Percentiles rank a stretch among this genome's conserved stretches.
Evolutionary conservation across 2,329 filamentous ascomycete species (phyloP).

Genomic region (Cytospora piceicola): DNA sequence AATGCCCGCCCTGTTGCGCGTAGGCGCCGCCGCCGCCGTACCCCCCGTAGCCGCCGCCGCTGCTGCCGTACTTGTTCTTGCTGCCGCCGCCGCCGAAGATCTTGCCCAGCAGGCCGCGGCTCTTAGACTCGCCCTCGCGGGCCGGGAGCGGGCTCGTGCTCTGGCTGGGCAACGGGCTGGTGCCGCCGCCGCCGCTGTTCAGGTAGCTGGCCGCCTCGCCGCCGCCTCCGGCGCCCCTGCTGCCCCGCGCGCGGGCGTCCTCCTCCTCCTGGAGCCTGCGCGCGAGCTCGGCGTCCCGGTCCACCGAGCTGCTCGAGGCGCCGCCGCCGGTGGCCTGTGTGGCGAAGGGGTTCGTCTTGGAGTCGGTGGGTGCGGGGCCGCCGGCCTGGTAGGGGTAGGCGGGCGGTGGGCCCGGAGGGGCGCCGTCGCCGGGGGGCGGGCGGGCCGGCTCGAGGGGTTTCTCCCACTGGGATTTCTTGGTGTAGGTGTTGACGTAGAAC

Average conservation of each 20-base stretch:
- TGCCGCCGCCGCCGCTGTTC: slow-evolving; percentile 5
- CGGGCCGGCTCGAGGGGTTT: slow-evolving; percentile 71
- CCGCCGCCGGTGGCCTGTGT: slow-evolving; percentile 44
- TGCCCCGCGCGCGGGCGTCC: slow-evolving; percentile 59
- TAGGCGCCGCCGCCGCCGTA: slow-evolving; percentile 38
- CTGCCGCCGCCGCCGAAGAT: slow-evolving; percentile 50
- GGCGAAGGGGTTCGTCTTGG: slow-evolving; percentile 75
- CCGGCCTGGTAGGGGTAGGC: slow-evolving; percentile 56
- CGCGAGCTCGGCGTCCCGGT: slow-evolving; percentile 75
- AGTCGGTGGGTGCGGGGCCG: slow-evolving; percentile 52
- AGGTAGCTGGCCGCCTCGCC: slow-evolving; percentile 44
- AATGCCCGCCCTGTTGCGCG: slow-evolving; percentile 42
- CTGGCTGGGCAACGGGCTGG: slow-evolving; percentile 34
- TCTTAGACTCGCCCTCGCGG: slow-evolving; percentile 44
- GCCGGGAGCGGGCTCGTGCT: slow-evolving; percentile 50
- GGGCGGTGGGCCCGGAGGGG: slow-evolving; percentile 67
- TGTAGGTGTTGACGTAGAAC: slow-evolving; percentile 91
- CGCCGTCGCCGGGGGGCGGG: slow-evolving; percentile 45
- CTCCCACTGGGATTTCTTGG: slow-evolving; percentile 90
- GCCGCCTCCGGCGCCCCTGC: slow-evolving; percentile 36
- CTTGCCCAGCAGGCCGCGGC: slow-evolving; percentile 57
- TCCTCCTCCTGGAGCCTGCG: slow-evolving; percentile 83
- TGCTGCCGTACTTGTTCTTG: slow-evolving; percentile 48
- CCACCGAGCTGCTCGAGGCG: slow-evolving; percentile 41
- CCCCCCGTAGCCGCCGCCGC: slow-evolving; percentile 36